Percentiles rank a stretch among this genome's conserved stretches.
These are phyloP conservation scores for Paracamarosporium sp. DNA, from an alignment of 2,329 filamentous ascomycete genomes.

Conservation along the genomic window DNA sequence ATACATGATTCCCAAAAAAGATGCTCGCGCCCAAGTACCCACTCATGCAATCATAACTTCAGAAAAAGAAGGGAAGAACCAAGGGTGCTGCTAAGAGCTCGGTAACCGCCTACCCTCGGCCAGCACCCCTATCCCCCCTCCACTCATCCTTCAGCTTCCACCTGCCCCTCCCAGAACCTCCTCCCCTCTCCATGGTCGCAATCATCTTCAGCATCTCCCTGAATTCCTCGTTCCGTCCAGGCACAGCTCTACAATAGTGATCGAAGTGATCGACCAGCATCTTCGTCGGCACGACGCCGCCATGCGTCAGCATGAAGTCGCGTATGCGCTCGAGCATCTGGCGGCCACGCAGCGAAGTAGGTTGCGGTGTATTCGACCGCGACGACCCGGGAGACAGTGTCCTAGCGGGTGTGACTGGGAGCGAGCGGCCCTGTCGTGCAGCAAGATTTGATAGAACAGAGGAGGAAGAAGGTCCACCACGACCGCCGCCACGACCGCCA, in stretches of 20 bases:
- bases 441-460: slow-evolving; percentile 53
- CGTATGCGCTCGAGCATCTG: slow-evolving; percentile 67
- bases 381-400: slow-evolving; percentile 24
- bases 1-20: not conserved
- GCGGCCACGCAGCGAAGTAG: slow-evolving; percentile 40
- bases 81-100: not conserved
- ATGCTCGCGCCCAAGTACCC: not conserved
- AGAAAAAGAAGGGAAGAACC: not conserved
- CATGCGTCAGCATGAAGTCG: slow-evolving; percentile 78
- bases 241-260: slow-evolving; percentile 72
- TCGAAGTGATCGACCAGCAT: slow-evolving; percentile 92
- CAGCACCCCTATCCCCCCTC: slow-evolving; percentile 16
- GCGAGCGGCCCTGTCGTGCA: slow-evolving; percentile 45
- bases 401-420: slow-evolving; percentile 8
- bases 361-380: slow-evolving; percentile 36
- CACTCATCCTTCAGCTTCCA: slow-evolving; percentile 67
- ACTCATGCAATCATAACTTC: not conserved
- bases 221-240: slow-evolving; percentile 75
- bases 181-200: slow-evolving; percentile 70
- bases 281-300: slow-evolving; percentile 80
- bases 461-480: slow-evolving; percentile 50
- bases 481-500: slow-evolving; percentile 45
- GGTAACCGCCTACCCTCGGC: not conserved
- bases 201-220: slow-evolving; percentile 80
- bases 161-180: slow-evolving; percentile 55